Percentiles rank a stretch among this genome's conserved stretches.
Evolutionary conservation across 306 rosid species (phyloP).

Genomic region (Argentina anserina): DNA sequence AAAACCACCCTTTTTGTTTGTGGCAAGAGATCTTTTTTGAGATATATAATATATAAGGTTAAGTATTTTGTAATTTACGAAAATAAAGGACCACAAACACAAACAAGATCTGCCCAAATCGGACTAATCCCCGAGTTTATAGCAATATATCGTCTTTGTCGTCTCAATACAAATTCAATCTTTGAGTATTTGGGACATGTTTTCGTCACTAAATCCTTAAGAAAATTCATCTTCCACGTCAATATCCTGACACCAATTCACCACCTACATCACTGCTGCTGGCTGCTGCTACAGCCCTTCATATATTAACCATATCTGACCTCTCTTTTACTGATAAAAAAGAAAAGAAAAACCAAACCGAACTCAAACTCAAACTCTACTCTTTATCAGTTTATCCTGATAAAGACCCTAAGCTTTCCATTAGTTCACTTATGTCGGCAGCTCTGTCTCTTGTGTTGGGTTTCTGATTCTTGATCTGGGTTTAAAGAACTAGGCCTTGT

Average conservation of each 20-base stretch:
- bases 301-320: not conserved
- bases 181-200: no score
- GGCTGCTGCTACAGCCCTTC: not conserved
- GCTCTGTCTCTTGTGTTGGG: constrained; percentile 1
- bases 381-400: constrained; percentile 14
- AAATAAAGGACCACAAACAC: not conserved
- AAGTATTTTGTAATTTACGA: not conserved
- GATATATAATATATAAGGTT: not conserved
- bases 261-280: constrained; percentile 2
- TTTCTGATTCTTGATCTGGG: not conserved
- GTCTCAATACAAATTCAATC: no score
- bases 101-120: not conserved
- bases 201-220: not conserved
- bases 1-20: not conserved
- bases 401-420: not conserved
- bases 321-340: constrained; percentile 29
- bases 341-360: no score
- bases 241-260: constrained; percentile 2
- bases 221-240: constrained; percentile 27
- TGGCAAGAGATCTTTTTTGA: not conserved
- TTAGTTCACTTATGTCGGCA: not conserved
- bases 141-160: not conserved
- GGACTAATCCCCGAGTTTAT: not conserved
- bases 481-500: not conserved
- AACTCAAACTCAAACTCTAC: not conserved